Evolutionary conservation across 2,329 filamentous ascomycete species (phyloP), one percentile per base, ranked within the genome.

Genomic region (Colletotrichum lupini): DNA sequence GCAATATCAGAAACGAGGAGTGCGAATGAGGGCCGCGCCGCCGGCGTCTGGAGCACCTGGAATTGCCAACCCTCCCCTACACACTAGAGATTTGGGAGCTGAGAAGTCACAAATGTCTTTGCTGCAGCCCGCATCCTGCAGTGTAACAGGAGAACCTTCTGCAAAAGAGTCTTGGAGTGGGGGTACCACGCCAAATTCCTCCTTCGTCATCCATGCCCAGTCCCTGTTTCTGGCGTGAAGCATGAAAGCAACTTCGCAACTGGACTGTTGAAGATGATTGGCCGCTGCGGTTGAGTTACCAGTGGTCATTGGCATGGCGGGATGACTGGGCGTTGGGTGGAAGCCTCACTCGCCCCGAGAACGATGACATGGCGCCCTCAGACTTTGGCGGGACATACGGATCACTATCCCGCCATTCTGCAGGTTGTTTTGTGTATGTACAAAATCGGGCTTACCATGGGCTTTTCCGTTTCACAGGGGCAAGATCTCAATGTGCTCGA

Each of bases 11-110:
- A 56, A 46, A 69, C 56, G 60, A 59, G 22, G n/a, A 59, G 35
- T 64, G 60, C 32, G 46, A 56, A 37, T 60, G 66, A 73, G 56
- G 67, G 58, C 70, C 60, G 67, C 70, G 70, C 70, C 70, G 70
- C 70, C 70, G 67, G 67, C 67, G 70, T 56, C 56, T 73, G 70
- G 52, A 70, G 56, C 67, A 60, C 16, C 55, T 32, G 49, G 37
- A 42, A 42, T 42, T 42, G 37, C 14, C 35, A 32, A 26, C 56
- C 56, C 55, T 26, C 28, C 67, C 55, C 58, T 60, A 53, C 58
- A 65, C 32, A 61, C 52, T 65, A 61, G 59, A 42, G 60, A 49
- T 32, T 37, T 8, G 16, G 32, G 62, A 32, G 49, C 55, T 49
- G 69, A 46, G 52, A 72, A 68, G 52, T 49, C 60, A 60, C 60